Conservation (phyloP, 768 basidiomycete species). For the Xerocomellus intermedius region DNA sequence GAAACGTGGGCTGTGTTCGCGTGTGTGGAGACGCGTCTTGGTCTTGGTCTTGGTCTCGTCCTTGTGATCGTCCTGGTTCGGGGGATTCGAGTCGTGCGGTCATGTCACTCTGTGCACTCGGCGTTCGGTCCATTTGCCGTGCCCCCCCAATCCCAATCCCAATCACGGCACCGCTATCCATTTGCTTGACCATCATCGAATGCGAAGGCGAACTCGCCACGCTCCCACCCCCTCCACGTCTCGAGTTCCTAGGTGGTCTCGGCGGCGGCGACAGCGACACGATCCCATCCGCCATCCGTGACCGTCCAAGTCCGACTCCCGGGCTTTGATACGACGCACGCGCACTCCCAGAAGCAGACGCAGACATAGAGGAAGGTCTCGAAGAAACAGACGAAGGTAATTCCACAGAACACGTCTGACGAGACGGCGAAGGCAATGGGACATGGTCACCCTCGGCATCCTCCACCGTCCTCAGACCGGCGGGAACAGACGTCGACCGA, state of each 20-base stretch:
- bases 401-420: slow-evolving; percentile 11
- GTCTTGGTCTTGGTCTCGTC: slow-evolving; percentile 11
- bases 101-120: slow-evolving; percentile 32
- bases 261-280: slow-evolving; percentile 31
- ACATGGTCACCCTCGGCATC: slow-evolving; percentile 3
- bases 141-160: background rate
- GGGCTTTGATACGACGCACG: slow-evolving; percentile 36
- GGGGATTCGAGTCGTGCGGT: slow-evolving; percentile 21
- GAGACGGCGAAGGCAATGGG: slow-evolving; percentile 11
- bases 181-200: slow-evolving; percentile 5
- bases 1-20: slow-evolving; percentile 44
- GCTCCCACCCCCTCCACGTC: slow-evolving; percentile 13
- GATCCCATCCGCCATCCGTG: slow-evolving; percentile 19
- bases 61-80: slow-evolving; percentile 3
- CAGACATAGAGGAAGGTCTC: slow-evolving; percentile 43
- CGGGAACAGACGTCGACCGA: slow-evolving; percentile 21
- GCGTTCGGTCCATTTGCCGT: slow-evolving; percentile 22
- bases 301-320: background rate
- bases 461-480: slow-evolving; percentile 3
- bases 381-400: slow-evolving; percentile 32
- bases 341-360: slow-evolving; percentile 36
- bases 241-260: slow-evolving; percentile 12
- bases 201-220: slow-evolving; percentile 6
- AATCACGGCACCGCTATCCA: background rate
- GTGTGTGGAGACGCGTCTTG: slow-evolving; percentile 11